Evolutionary conservation across 352 stramenopile species (phyloP).

Genomic region (Pythium aquatile): DNA sequence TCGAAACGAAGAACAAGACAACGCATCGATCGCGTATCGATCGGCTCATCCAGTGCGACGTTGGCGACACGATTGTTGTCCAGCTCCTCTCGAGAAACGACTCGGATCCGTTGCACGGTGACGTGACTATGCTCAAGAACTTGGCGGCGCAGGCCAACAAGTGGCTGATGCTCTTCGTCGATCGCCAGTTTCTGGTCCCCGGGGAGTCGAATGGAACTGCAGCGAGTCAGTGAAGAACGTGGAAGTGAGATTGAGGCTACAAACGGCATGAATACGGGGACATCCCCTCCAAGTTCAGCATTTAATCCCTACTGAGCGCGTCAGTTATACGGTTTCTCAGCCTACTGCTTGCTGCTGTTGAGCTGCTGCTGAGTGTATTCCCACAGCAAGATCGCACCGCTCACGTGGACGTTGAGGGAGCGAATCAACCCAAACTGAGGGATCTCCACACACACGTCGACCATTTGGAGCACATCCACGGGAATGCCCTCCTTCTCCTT

Average conservation of each 20-base stretch:
- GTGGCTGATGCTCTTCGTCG: not conserved
- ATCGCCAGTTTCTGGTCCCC: not conserved
- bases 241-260: no score
- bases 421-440: slow-evolving; percentile 96
- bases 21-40: slow-evolving; percentile 12
- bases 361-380: slow-evolving; percentile 93
- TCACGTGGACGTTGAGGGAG: slow-evolving; percentile 98
- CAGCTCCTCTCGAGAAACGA: not conserved
- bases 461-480: slow-evolving; percentile 91
- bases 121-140: not conserved
- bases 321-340: not conserved
- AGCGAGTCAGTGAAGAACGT: no score
- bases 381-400: slow-evolving; percentile 94
- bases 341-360: slow-evolving; percentile 4
- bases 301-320: not conserved
- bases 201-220: not conserved
- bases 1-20: not conserved
- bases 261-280: no score
- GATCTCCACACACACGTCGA: slow-evolving; percentile 98
- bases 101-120: not conserved
- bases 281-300: not conserved
- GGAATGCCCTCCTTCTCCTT: slow-evolving; percentile 97
- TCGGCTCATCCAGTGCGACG: slow-evolving; percentile 1
- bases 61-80: slow-evolving; percentile 4
- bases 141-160: not conserved